Conservation (phyloP, 352 stramenopile species). For the Phytophthora multivora region DNA sequence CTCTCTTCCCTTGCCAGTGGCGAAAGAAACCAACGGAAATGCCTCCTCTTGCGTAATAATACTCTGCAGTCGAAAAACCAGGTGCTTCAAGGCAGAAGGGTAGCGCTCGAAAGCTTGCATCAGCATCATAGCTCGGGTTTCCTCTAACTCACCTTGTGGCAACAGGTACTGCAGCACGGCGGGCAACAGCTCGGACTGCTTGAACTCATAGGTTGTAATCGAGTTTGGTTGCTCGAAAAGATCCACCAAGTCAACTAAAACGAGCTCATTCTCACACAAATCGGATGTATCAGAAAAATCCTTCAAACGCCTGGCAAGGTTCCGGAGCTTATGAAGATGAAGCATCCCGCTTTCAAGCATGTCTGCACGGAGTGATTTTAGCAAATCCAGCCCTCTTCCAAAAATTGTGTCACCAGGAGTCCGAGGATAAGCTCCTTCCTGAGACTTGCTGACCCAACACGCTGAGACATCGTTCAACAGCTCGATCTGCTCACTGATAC, state of each 20-base stretch:
- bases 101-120: constrained; percentile 53
- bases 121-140: constrained; percentile 39
- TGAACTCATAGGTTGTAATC: constrained; percentile 87
- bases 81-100: constrained; percentile 54
- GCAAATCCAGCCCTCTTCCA: constrained; percentile 47
- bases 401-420: constrained; percentile 56
- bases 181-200: constrained; percentile 75
- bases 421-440: constrained; percentile 8
- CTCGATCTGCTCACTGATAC: constrained; percentile 79
- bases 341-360: constrained; percentile 81
- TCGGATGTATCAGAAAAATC: constrained; percentile 37
- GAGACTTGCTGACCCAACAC: constrained; percentile 34
- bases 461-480: constrained; percentile 51
- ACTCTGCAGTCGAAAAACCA: constrained; percentile 67
- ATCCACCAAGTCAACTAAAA: constrained; percentile 74
- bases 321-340: constrained; percentile 75
- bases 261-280: constrained; percentile 48
- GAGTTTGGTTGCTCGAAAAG: constrained; percentile 76
- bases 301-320: constrained; percentile 65
- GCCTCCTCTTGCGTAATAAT: constrained; percentile 80
- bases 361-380: constrained; percentile 62
- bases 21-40: constrained; percentile 68
- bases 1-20: constrained; percentile 68
- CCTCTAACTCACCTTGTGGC: constrained; percentile 37
- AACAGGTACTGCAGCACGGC: constrained; percentile 64